Evolutionary conservation across 78 protist species (phyloP).

Genomic region (Pigoraptor vietnamica): DNA sequence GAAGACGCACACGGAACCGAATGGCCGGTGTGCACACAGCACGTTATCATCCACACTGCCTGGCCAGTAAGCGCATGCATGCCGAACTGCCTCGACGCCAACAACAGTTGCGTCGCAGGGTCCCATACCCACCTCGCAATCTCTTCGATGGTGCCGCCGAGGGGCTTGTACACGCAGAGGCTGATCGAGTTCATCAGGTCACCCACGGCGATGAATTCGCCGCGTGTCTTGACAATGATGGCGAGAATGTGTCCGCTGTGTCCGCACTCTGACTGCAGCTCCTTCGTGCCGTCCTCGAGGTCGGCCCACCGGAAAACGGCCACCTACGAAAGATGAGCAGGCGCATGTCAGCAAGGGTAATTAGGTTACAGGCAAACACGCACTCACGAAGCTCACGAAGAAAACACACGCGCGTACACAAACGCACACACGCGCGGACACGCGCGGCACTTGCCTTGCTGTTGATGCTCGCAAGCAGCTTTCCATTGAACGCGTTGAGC

Average conservation of each 20-base stretch:
- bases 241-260: constrained; percentile 68
- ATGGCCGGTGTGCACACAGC: no score
- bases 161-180: constrained; percentile 38
- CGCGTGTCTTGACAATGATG: constrained; percentile 43
- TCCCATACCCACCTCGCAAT: constrained; percentile 50
- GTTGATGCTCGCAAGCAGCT: constrained; percentile 67
- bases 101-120: no score
- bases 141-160: constrained; percentile 9
- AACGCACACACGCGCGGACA: neutral
- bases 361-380: neutral
- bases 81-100: no score
- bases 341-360: no score
- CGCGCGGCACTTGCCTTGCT: constrained; percentile 7
- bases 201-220: constrained; percentile 84
- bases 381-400: neutral
- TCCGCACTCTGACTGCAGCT: constrained; percentile 33
- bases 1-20: no score
- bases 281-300: neutral
- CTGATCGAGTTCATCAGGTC: constrained; percentile 78
- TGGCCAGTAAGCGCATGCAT: no score
- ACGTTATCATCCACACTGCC: no score
- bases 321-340: neutral
- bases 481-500: constrained; percentile 47
- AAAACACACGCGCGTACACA: neutral
- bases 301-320: neutral